Evolutionary conservation across 2,329 filamentous ascomycete genomes (phyloP).

Genomic region (Phyllosticta citriasiana): DNA sequence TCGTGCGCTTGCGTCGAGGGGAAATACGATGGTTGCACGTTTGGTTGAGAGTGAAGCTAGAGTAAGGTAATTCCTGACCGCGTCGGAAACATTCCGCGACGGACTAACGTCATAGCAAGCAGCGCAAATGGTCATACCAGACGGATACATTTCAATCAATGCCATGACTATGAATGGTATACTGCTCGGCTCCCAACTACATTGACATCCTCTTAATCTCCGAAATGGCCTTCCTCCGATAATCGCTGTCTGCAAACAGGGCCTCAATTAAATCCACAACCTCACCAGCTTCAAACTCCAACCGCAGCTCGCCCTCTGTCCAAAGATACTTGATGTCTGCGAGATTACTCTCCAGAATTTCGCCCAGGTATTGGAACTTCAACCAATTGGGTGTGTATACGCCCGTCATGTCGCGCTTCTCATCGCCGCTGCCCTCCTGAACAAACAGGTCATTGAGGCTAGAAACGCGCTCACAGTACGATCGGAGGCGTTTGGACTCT

Average conservation of each 20-base stretch:
- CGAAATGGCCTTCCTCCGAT: slow-evolving; percentile 47
- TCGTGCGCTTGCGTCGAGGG: not conserved
- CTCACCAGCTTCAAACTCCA: slow-evolving; percentile 53
- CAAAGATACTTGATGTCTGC: slow-evolving; percentile 58
- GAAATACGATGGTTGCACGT: not conserved
- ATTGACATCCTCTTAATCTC: slow-evolving; percentile 36
- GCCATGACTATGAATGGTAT: not conserved
- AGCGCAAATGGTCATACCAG: too few species aligned
- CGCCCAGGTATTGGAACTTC: slow-evolving; percentile 54
- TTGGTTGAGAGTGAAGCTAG: not conserved
- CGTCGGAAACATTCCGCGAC: not conserved
- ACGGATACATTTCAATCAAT: not conserved
- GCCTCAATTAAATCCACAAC: slow-evolving; percentile 54
- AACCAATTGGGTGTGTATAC: slow-evolving; percentile 55
- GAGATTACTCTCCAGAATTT: slow-evolving; percentile 52
- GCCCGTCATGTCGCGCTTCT: slow-evolving; percentile 44
- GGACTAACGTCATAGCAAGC: not conserved
- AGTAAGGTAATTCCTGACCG: not conserved
- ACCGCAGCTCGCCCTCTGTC: slow-evolving; percentile 52
- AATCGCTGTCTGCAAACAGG: slow-evolving; percentile 52
- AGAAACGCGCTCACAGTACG: slow-evolving; percentile 46
- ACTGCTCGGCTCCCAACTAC: not conserved
- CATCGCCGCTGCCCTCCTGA: slow-evolving; percentile 20
- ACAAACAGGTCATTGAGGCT: slow-evolving; percentile 48
- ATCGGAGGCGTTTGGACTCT: slow-evolving; percentile 49